These are phyloP conservation scores for Aureobasidium sp. DNA, from an alignment of 2,329 filamentous ascomycete genomes.

Conservation along the genomic window DNA sequence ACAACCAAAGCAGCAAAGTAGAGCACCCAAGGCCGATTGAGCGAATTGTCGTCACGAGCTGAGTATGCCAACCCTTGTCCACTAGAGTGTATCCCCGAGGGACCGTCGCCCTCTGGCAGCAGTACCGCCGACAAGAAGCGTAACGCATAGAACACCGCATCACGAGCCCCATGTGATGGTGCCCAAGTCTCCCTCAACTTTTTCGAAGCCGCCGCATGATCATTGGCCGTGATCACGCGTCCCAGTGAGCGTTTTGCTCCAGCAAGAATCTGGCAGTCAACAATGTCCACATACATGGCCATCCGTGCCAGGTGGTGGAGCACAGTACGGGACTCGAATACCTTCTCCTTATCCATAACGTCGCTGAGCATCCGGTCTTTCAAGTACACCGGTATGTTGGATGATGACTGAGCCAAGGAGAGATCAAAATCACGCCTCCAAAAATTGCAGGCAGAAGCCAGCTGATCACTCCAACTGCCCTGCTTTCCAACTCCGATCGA, in stretches of 20 bases:
- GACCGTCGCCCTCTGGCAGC: constrained; percentile 47
- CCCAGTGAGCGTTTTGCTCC: constrained; percentile 78
- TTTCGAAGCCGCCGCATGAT: constrained; percentile 69
- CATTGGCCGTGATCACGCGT: constrained; percentile 71
- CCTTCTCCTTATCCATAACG: constrained; percentile 54
- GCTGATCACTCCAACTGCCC: constrained; percentile 80
- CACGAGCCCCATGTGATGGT: constrained; percentile 74
- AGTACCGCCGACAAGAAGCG: constrained; percentile 83
- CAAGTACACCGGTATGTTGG: constrained; percentile 19
- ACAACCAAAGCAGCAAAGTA: constrained; percentile 89
- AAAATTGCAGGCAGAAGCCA: constrained; percentile 82
- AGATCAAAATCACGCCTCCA: constrained; percentile 92
- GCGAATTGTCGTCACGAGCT: constrained; percentile 76
- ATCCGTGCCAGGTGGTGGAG: constrained; percentile 92
- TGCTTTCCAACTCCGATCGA: constrained; percentile 78
- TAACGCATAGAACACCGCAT: constrained; percentile 86
- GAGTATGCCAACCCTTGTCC: constrained; percentile 50
- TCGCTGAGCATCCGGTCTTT: constrained; percentile 39
- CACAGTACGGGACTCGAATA: constrained; percentile 82
- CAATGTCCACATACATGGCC: constrained; percentile 94
- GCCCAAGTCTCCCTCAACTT: constrained; percentile 89
- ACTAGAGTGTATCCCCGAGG: constrained; percentile 10
- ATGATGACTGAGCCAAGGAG: constrained; percentile 13
- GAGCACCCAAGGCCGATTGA: constrained; percentile 90
- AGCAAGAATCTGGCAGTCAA: constrained; percentile 95